These are phyloP conservation scores for Wallacemonas sp. DNA, from an alignment of 208 protist species.

Conservation along the genomic window DNA sequence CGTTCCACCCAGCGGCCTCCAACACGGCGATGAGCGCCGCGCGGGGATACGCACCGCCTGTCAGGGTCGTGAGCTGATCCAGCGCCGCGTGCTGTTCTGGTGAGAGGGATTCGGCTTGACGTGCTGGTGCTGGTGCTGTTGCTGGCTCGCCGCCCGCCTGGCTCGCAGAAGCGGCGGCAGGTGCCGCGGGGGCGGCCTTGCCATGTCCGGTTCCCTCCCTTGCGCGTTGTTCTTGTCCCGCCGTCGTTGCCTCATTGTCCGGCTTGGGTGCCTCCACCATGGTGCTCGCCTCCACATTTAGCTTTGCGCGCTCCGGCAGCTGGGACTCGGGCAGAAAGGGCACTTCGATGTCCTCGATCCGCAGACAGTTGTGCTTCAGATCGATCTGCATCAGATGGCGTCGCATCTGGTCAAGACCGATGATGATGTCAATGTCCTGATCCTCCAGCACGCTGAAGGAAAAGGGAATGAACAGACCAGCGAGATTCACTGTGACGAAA, in stretches of 20 bases:
- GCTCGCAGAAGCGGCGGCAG: background rate
- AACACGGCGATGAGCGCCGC: constrained; percentile 35
- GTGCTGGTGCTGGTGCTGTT: background rate
- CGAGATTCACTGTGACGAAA: constrained; percentile 76
- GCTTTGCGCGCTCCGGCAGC: constrained; percentile 27
- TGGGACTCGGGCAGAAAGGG: constrained; percentile 67
- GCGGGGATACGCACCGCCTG: constrained; percentile 23
- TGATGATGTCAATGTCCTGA: constrained; percentile 89
- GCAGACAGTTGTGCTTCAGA: constrained; percentile 54
- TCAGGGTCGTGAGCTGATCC: constrained; percentile 42
- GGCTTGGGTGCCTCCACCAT: background rate
- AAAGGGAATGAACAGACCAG: constrained; percentile 69
- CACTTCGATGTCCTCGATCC: constrained; percentile 39
- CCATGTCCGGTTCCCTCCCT: too few relatives aligned
- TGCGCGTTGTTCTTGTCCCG: background rate
- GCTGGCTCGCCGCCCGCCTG: background rate
- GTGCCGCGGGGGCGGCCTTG: background rate
- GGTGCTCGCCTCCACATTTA: constrained; percentile 4
- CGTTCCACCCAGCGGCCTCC: constrained; percentile 49
- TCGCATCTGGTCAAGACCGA: constrained; percentile 95
- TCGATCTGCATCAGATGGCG: constrained; percentile 84
- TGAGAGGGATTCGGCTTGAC: background rate
- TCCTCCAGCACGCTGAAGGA: constrained; percentile 92
- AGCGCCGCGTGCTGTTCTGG: constrained; percentile 12
- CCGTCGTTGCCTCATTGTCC: background rate